Evolutionary conservation across 176 grass and related monocot genomes (phyloP).

Genomic region (Eremochloa ophiuroides): DNA sequence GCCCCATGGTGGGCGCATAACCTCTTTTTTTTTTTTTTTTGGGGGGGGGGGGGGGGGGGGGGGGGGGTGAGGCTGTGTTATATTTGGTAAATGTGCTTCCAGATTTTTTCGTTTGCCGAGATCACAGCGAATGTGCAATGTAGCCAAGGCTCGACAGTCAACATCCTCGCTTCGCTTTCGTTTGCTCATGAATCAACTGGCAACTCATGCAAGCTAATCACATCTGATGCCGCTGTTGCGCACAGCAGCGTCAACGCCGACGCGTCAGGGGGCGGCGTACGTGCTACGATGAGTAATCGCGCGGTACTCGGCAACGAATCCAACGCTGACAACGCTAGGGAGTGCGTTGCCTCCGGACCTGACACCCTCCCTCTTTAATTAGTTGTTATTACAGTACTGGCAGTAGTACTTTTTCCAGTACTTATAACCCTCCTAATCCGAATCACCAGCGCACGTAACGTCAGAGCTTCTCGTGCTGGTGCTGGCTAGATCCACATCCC

Average conservation of each 20-base stretch:
- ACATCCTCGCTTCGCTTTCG: no score
- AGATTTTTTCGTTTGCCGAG: not conserved
- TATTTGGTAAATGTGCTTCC: no score
- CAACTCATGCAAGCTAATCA: not conserved
- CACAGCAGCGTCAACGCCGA: not conserved
- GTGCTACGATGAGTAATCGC: not conserved
- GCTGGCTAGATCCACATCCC: no score
- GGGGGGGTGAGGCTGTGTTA: no score
- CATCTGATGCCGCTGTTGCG: not conserved
- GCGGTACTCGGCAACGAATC: not conserved
- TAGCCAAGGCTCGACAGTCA: not conserved
- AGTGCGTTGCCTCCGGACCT: not conserved
- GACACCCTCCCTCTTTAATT: not conserved
- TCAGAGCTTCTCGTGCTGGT: not conserved
- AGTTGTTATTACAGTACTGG: not conserved
- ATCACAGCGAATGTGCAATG: not conserved
- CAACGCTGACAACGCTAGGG: not conserved
- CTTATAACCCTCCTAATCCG: not conserved
- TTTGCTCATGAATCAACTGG: no score
- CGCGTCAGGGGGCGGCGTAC: not conserved
- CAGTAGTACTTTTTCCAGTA: no score
- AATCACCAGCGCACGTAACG: not conserved
- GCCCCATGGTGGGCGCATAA: constrained; percentile 61
- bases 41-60: no score
- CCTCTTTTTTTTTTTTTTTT: rapidly evolving